phyloP scores from a whole-genome alignment of 192 early-diverging fungal genomes.

The Coemansia sp. region DNA sequence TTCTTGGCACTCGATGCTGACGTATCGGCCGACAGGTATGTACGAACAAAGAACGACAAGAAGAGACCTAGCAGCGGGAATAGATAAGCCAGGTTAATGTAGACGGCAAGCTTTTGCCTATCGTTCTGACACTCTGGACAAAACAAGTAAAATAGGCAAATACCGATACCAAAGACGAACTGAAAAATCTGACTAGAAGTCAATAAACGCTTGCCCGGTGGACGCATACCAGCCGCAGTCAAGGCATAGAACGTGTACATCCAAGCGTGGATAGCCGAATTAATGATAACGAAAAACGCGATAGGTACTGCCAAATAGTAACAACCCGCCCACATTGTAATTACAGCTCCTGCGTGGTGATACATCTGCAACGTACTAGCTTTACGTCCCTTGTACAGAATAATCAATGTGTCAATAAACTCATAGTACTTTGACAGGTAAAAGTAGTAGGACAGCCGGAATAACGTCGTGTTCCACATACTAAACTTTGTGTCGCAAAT shows the following conservation, averaged over 20 bases:
- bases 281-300: slow-evolving; percentile 80
- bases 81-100: slow-evolving; percentile 74
- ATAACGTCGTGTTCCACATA: slow-evolving; percentile 73
- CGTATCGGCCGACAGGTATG: slow-evolving; percentile 56
- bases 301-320: slow-evolving; percentile 76
- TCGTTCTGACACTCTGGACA: slow-evolving; percentile 66
- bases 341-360: slow-evolving; percentile 88
- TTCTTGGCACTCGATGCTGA: background rate
- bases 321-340: slow-evolving; percentile 88
- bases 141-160: slow-evolving; percentile 72
- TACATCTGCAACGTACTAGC: slow-evolving; percentile 85
- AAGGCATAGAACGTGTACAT: slow-evolving; percentile 88
- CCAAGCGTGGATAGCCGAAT: slow-evolving; percentile 87
- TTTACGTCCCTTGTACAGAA: slow-evolving; percentile 73
- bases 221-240: slow-evolving; percentile 72
- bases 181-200: slow-evolving; percentile 88
- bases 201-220: slow-evolving; percentile 80
- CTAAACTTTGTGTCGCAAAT: slow-evolving; percentile 70
- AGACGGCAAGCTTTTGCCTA: slow-evolving; percentile 67
- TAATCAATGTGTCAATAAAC: slow-evolving; percentile 86
- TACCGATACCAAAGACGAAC: slow-evolving; percentile 75
- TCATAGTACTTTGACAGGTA: slow-evolving; percentile 92
- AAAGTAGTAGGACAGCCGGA: slow-evolving; percentile 82
- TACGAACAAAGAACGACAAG: slow-evolving; percentile 75
- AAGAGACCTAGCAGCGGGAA: slow-evolving; percentile 81